These are phyloP conservation scores for Rutstroemia sydowiana DNA, from an alignment of 2,329 filamentous ascomycete species.

Conservation along the genomic window DNA sequence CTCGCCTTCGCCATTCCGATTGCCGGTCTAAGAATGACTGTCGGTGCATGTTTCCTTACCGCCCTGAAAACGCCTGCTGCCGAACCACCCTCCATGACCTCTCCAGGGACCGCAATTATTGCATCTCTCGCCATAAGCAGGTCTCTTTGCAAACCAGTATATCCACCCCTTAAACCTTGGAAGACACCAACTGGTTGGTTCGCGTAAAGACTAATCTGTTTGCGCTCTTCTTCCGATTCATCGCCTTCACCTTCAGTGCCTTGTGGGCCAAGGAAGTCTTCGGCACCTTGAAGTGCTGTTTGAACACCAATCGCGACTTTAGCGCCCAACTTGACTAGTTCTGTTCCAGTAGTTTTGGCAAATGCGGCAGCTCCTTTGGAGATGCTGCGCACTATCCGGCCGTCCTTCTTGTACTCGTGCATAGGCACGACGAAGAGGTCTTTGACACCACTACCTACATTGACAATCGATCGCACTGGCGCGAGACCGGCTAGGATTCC, in stretches of 20 bases:
- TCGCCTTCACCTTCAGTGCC: constrained; percentile 40
- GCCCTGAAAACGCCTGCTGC: constrained; percentile 74
- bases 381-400: constrained; percentile 82
- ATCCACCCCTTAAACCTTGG: constrained; percentile 77
- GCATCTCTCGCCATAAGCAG: constrained; percentile 82
- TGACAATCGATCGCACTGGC: constrained; percentile 82
- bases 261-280: constrained; percentile 59
- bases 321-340: constrained; percentile 88
- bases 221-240: constrained; percentile 61
- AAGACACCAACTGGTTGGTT: constrained; percentile 87
- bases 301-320: constrained; percentile 94
- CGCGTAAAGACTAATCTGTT: constrained; percentile 84
- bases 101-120: constrained; percentile 87
- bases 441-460: constrained; percentile 78
- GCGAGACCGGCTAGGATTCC: constrained; percentile 83
- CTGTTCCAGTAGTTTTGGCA: constrained; percentile 85
- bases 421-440: constrained; percentile 87
- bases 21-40: constrained; percentile 81
- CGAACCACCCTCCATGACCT: constrained; percentile 78
- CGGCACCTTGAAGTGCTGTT: constrained; percentile 82
- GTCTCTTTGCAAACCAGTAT: constrained; percentile 75
- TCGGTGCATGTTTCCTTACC: constrained; percentile 77
- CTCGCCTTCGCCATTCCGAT: constrained; percentile 86
- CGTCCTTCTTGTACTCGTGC: constrained; percentile 88
- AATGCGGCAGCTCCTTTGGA: constrained; percentile 87